phyloP scores from a whole-genome alignment of 2,329 filamentous ascomycete species.

The Fonsecaea pedrosoi region DNA sequence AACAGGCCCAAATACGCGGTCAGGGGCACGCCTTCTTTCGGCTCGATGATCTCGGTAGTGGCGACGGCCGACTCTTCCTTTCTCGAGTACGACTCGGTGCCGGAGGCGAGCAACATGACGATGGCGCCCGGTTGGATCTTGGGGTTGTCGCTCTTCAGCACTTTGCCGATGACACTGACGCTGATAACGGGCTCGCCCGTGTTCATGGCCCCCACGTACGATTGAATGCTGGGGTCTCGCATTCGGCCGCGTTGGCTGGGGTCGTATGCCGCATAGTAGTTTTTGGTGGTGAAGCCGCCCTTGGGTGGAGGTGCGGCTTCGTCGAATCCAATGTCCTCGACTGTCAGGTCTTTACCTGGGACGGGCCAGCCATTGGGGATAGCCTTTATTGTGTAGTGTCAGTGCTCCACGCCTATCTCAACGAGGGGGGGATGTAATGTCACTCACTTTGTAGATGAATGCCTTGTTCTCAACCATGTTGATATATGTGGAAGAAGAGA shows the following conservation, averaged over 20 bases:
- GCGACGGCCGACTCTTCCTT: slow-evolving; percentile 52
- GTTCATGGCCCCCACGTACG: slow-evolving; percentile 67
- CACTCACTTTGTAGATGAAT: slow-evolving; percentile 68
- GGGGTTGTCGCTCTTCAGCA: slow-evolving; percentile 68
- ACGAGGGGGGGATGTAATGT: not conserved
- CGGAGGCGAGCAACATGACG: slow-evolving; percentile 31
- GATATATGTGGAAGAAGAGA: not conserved
- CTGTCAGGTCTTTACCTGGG: slow-evolving; percentile 70
- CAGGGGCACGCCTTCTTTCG: slow-evolving; percentile 63
- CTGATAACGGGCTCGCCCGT: slow-evolving; percentile 63
- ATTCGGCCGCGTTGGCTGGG: slow-evolving; percentile 79
- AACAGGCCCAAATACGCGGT: slow-evolving; percentile 70
- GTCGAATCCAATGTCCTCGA: slow-evolving; percentile 74
- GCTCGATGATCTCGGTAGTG: slow-evolving; percentile 52
- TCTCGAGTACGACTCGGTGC: slow-evolving; percentile 69
- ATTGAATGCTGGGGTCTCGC: slow-evolving; percentile 66
- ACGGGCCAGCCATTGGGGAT: slow-evolving; percentile 71
- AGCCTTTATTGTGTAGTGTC: slow-evolving; percentile 43
- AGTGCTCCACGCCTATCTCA: not conserved
- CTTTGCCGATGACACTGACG: slow-evolving; percentile 66
- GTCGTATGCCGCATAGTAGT: slow-evolving; percentile 74
- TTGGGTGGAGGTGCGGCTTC: slow-evolving; percentile 58
- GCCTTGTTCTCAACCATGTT: slow-evolving; percentile 67
- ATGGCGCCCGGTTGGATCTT: slow-evolving; percentile 69
- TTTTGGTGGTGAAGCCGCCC: slow-evolving; percentile 70